A percentile compares a stretch with the other conserved stretches of the same genome.
These are phyloP conservation scores for Fagus crenata DNA, from an alignment of 306 rosid genomes.

Conservation along the genomic window DNA sequence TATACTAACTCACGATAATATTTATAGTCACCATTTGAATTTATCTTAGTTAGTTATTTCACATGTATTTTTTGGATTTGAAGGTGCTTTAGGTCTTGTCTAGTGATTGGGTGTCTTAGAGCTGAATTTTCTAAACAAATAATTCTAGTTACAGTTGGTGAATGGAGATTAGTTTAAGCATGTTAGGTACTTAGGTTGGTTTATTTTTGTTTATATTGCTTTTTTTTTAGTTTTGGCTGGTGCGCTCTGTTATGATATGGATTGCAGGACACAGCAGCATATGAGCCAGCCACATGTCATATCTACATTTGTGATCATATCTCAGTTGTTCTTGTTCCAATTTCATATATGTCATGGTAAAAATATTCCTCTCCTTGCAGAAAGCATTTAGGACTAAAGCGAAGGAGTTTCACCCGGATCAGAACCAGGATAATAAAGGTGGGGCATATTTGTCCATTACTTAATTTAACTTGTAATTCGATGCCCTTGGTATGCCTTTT, in stretches of 20 bases:
- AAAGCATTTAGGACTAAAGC: constrained; percentile 91
- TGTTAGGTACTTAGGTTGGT: background rate
- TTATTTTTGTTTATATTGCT: background rate
- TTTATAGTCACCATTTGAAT: constrained; percentile 8
- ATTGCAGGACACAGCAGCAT: background rate
- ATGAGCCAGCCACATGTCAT: background rate
- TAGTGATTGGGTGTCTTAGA: constrained; percentile 5
- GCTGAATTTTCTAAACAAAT: constrained; percentile 23
- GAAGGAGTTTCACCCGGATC: constrained; percentile 93
- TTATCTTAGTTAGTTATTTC: constrained; percentile 15
- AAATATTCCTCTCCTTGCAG: constrained; percentile 40
- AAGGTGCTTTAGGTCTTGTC: background rate
- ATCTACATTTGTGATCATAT: background rate
- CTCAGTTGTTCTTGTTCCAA: background rate
- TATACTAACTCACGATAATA: background rate
- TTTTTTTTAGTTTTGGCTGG: too few relatives aligned
- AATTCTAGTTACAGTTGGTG: constrained; percentile 11
- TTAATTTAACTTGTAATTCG: constrained; percentile 9
- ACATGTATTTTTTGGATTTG: background rate
- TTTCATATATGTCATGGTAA: background rate
- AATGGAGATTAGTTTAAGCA: constrained; percentile 11
- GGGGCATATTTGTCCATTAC: constrained; percentile 24
- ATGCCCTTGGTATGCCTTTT: constrained; percentile 1
- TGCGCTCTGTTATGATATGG: too few relatives aligned
- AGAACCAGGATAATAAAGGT: constrained; percentile 89